Evolutionary conservation across 352 stramenopile species (phyloP).

Genomic region (Elongisporangium undulatum): DNA sequence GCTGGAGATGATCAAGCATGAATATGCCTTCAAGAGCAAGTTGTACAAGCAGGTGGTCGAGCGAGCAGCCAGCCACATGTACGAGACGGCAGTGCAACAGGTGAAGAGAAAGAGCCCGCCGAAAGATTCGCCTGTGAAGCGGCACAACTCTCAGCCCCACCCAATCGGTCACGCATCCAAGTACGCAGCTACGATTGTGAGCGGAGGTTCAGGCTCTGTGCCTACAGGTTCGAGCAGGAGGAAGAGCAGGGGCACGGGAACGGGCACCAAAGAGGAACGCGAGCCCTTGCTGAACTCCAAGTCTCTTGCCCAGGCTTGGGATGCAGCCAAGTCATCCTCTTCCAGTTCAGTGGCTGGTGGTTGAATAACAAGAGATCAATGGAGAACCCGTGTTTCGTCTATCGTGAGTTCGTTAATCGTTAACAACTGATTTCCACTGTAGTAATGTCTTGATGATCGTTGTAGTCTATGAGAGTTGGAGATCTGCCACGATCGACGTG

Average conservation of each 20-base stretch:
- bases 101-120: background rate
- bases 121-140: background rate
- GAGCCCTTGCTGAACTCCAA: conserved; percentile 56
- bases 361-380: too few species aligned
- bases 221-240: background rate
- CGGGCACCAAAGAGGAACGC: conserved; percentile 42
- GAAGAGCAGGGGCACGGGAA: background rate
- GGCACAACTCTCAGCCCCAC: background rate
- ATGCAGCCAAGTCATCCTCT: conserved; percentile 15
- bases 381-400: background rate
- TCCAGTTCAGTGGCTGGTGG: conserved; percentile 5
- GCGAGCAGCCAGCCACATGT: background rate
- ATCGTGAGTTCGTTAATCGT: background rate
- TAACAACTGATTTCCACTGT: background rate
- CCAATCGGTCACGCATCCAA: conserved; percentile 5
- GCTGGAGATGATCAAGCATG: conserved; percentile 60
- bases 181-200: conserved; percentile 26
- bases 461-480: background rate
- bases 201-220: conserved; percentile 13
- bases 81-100: too few species aligned
- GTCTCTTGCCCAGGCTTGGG: conserved; percentile 46
- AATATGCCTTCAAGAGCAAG: conserved; percentile 72
- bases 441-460: background rate
- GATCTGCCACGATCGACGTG: conserved; percentile 22
- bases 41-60: conserved; percentile 42